Conservation (phyloP, 2,329 filamentous ascomycete genomes). For the Trichoderma breve region DNA sequence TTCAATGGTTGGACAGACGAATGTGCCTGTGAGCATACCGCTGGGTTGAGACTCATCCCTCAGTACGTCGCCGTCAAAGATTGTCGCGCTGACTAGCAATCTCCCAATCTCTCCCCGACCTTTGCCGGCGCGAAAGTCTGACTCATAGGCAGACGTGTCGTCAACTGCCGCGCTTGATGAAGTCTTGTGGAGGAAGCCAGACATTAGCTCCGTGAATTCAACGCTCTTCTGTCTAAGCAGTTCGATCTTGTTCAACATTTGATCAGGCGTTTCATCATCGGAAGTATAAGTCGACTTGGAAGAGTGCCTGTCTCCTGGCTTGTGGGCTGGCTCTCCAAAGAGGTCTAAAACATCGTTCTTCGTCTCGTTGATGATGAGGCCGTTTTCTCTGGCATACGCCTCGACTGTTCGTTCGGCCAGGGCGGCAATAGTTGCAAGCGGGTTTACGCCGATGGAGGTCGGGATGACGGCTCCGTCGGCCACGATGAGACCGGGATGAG, state of each 20-base stretch:
- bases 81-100: constrained; percentile 58
- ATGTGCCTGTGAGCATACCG: constrained; percentile 55
- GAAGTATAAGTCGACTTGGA: background rate
- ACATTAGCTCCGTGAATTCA: constrained; percentile 64
- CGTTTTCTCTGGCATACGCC: constrained; percentile 42
- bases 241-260: constrained; percentile 3
- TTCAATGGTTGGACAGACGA: constrained; percentile 37
- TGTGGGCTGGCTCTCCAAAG: constrained; percentile 50
- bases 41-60: background rate
- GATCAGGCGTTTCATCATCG: background rate
- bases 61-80: constrained; percentile 41
- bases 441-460: constrained; percentile 62
- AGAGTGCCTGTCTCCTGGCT: constrained; percentile 13
- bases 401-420: constrained; percentile 64
- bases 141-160: constrained; percentile 51
- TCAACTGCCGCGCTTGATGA: constrained; percentile 42
- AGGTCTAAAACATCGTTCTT: constrained; percentile 52
- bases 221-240: constrained; percentile 42
- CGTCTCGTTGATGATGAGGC: constrained; percentile 45
- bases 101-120: constrained; percentile 55
- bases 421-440: constrained; percentile 67
- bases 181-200: constrained; percentile 53
- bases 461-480: constrained; percentile 63
- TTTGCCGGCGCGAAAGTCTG: constrained; percentile 51
- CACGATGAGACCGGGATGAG: constrained; percentile 58